phyloP scores from a whole-genome alignment of 2,329 filamentous ascomycete species.

The Lecanicillium sp. region DNA sequence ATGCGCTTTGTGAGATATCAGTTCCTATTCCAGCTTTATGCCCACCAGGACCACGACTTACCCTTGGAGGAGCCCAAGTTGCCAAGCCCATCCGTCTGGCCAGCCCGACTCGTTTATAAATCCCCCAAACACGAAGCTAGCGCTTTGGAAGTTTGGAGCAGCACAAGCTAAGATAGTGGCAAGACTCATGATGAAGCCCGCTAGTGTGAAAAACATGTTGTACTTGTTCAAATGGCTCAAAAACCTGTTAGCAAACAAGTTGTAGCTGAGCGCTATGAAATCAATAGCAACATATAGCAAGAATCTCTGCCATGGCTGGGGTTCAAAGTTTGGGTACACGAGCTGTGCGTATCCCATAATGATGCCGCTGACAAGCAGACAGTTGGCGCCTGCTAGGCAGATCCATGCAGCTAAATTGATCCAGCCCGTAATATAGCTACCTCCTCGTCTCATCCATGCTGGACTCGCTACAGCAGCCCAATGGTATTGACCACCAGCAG shows the following conservation, averaged over 20 bases:
- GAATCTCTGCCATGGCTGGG: conserved; percentile 57
- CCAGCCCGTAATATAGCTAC: conserved; percentile 62
- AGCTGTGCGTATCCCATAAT: conserved; percentile 53
- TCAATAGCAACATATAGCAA: conserved; percentile 56
- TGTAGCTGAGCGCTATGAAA: conserved; percentile 49
- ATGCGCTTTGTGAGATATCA: not conserved
- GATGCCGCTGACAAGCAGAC: conserved; percentile 53
- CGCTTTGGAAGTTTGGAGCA: conserved; percentile 39
- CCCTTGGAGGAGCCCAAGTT: conserved; percentile 35
- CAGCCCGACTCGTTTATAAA: conserved; percentile 58
- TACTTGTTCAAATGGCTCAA: conserved; percentile 54
- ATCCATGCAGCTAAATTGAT: conserved; percentile 59
- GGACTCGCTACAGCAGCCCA: conserved; percentile 56
- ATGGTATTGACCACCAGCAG: conserved; percentile 51
- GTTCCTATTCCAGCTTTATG: not conserved
- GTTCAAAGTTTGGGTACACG: conserved; percentile 43
- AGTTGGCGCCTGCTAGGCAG: conserved; percentile 53
- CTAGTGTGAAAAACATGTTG: conserved; percentile 58
- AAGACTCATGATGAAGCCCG: conserved; percentile 55
- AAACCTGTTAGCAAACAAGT: conserved; percentile 42
- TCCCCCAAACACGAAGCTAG: conserved; percentile 49
- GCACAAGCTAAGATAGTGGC: conserved; percentile 55
- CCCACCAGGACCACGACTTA: no score
- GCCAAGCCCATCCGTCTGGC: conserved; percentile 51
- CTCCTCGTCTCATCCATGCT: conserved; percentile 44